Evolutionary conservation across 768 basidiomycete species (phyloP).

Genomic region (Boletus speciosus): DNA sequence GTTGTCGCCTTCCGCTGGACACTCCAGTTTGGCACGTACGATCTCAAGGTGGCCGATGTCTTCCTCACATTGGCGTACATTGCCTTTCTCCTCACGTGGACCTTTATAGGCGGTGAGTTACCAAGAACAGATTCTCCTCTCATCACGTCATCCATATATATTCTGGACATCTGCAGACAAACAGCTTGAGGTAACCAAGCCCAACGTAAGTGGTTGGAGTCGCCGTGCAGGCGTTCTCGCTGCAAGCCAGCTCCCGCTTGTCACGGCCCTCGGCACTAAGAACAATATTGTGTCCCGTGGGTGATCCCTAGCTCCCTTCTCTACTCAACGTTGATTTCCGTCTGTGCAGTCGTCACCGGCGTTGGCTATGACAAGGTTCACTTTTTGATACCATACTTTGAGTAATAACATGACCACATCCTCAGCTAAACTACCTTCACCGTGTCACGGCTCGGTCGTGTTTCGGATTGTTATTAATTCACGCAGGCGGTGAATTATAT

Average conservation of each 20-base stretch:
- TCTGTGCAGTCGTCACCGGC: constrained; percentile 26
- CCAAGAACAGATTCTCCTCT: neutral
- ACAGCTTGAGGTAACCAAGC: neutral
- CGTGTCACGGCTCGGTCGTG: constrained; percentile 47
- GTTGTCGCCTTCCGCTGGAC: constrained; percentile 49
- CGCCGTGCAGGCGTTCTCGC: constrained; percentile 32
- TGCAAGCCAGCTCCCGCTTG: constrained; percentile 39
- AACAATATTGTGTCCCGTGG: constrained; percentile 44
- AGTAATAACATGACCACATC: neutral
- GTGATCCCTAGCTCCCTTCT: neutral
- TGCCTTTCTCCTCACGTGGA: constrained; percentile 40
- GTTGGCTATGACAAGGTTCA: constrained; percentile 27
- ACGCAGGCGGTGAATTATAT: constrained; percentile 31
- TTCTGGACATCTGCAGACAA: constrained; percentile 1
- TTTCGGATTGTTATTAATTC: constrained; percentile 47
- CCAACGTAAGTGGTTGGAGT: constrained; percentile 24
- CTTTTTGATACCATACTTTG: neutral
- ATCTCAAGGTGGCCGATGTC: constrained; percentile 41
- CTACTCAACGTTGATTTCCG: neutral
- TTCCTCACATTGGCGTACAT: constrained; percentile 47
- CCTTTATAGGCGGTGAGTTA: constrained; percentile 44
- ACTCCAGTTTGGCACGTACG: constrained; percentile 42
- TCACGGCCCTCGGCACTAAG: constrained; percentile 47
- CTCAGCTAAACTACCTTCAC: constrained; percentile 43
- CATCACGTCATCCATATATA: neutral